Evolutionary conservation across 495 filamentous ascomycete genomes (phyloP).

Genomic region (Ramalina intermedia): DNA sequence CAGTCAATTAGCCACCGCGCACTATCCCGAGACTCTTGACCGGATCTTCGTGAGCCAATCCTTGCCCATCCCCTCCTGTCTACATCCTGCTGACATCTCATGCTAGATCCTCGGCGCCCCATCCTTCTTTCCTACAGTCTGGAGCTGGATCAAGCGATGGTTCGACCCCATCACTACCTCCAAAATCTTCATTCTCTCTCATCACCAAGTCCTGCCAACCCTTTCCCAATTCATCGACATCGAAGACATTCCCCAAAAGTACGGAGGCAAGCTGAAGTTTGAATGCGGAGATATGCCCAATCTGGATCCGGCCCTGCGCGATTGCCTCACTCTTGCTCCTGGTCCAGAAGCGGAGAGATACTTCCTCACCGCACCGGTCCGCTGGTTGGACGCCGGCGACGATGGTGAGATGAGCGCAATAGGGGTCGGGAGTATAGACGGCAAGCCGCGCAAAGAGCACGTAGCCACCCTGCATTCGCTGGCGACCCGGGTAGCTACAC

Average conservation of each 20-base stretch:
- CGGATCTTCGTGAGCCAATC: constrained; percentile 55
- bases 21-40: constrained; percentile 85
- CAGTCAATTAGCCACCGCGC: constrained; percentile 68
- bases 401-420: constrained; percentile 10
- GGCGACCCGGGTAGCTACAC: constrained; percentile 6
- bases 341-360: constrained; percentile 1
- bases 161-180: constrained; percentile 86
- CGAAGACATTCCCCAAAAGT: constrained; percentile 65
- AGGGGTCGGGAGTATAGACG: constrained; percentile 9
- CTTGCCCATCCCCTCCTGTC: neutral
- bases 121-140: constrained; percentile 82
- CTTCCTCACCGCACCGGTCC: constrained; percentile 7
- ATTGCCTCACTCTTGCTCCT: constrained; percentile 3
- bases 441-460: constrained; percentile 6
- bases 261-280: constrained; percentile 73
- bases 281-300: constrained; percentile 57
- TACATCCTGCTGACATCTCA: neutral
- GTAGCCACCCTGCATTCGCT: constrained; percentile 10
- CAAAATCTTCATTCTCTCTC: constrained; percentile 77
- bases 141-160: constrained; percentile 93
- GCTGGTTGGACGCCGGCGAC: constrained; percentile 9
- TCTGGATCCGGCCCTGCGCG: constrained; percentile 32
- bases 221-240: constrained; percentile 69
- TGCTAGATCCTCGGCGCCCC: constrained; percentile 72
- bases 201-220: constrained; percentile 54